Evolutionary conservation across 177 flowering plant genomes (phyloP).

Genomic region (Vitis hybrid): DNA sequence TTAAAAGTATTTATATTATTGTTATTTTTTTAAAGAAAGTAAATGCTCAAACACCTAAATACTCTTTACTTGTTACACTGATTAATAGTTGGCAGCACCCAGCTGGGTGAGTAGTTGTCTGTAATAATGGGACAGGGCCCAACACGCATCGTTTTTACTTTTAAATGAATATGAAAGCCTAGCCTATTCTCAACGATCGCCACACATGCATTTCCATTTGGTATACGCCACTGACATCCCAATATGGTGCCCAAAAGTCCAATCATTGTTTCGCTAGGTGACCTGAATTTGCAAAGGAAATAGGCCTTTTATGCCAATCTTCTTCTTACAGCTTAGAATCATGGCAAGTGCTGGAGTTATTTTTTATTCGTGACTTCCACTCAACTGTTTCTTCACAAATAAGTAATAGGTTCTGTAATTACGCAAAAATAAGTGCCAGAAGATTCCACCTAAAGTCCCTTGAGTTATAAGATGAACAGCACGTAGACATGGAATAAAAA

Average conservation of each 20-base stretch:
- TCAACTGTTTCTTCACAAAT: background rate
- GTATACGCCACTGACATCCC: no score
- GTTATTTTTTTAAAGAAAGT: background rate
- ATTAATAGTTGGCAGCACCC: constrained; percentile 5
- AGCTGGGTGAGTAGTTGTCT: constrained; percentile 5
- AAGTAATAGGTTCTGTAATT: background rate
- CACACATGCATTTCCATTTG: no score
- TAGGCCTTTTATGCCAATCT: no score
- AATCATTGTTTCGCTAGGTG: no score
- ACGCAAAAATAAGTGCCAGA: background rate
- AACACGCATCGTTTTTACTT: background rate
- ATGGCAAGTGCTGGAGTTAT: background rate
- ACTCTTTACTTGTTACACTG: constrained; percentile 2
- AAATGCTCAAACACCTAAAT: background rate
- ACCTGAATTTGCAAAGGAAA: no score
- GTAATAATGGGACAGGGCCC: background rate
- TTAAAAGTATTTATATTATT: no score
- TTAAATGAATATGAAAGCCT: no score
- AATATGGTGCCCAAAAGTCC: no score
- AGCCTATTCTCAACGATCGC: no score
- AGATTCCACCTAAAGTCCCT: background rate
- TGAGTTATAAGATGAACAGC: no score
- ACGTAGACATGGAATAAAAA: no score
- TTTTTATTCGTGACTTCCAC: background rate
- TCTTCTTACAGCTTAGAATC: no score